Evolutionary conservation across 2,329 filamentous ascomycete species (phyloP).

Genomic region (Davidsoniella virescens): DNA sequence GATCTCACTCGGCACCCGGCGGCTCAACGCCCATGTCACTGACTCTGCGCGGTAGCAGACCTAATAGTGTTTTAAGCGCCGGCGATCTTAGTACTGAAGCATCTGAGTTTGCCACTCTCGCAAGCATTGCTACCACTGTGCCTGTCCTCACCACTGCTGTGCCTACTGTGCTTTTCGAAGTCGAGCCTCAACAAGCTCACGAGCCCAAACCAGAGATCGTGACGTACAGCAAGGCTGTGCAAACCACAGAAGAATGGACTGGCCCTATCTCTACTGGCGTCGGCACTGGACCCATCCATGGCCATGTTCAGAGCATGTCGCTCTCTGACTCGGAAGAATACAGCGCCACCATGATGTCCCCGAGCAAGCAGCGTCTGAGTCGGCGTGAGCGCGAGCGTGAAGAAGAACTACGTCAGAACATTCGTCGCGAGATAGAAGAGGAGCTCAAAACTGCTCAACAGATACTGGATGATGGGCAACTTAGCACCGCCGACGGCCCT

Average conservation of each 20-base stretch:
- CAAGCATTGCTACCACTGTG: conserved; percentile 27
- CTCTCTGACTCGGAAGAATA: conserved; percentile 45
- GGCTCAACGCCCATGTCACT: conserved; percentile 39
- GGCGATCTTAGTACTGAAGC: conserved; percentile 65
- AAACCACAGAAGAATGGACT: conserved; percentile 66
- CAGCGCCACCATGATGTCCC: conserved; percentile 37
- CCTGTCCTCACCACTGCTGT: conserved; percentile 62
- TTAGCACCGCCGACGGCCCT: conserved; percentile 19
- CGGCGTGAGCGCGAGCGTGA: conserved; percentile 67
- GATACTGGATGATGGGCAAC: conserved; percentile 34
- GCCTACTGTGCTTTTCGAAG: conserved; percentile 65
- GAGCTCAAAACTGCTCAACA: conserved; percentile 64
- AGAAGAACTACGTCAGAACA: conserved; percentile 71
- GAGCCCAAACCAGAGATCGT: conserved; percentile 68
- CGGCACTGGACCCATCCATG: conserved; percentile 5
- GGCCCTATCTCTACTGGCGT: conserved; percentile 22
- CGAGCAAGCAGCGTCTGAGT: conserved; percentile 54
- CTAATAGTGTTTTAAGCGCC: conserved; percentile 71
- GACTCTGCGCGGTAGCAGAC: conserved; percentile 54
- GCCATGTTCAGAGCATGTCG: conserved; percentile 33
- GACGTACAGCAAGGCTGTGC: conserved; percentile 93
- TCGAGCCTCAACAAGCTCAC: conserved; percentile 33
- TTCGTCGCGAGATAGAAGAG: conserved; percentile 82
- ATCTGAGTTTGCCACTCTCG: conserved; percentile 40
- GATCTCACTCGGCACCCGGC: conserved; percentile 38